These are phyloP conservation scores for Colletotrichum kahawae DNA, from an alignment of 2,329 filamentous ascomycete genomes.

Conservation along the genomic window DNA sequence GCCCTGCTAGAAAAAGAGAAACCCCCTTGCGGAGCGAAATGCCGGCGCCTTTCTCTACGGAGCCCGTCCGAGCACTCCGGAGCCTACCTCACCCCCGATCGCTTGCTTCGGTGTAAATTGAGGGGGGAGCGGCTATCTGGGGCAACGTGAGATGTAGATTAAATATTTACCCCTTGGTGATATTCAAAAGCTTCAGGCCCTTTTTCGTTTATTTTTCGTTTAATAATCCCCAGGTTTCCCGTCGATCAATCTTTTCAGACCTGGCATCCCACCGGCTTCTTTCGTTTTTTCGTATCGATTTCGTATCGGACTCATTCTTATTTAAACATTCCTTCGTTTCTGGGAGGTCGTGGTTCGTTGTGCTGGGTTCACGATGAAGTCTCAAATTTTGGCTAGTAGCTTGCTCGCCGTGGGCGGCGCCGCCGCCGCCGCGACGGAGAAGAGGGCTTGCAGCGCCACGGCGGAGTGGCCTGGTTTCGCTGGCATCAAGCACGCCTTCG, in stretches of 20 bases:
- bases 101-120: conserved; percentile 3
- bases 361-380: conserved; percentile 8
- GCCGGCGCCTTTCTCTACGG: background rate
- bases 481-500: conserved; percentile 44
- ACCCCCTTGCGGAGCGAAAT: background rate
- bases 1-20: background rate
- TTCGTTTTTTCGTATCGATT: background rate
- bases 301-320: background rate
- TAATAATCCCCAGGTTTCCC: background rate
- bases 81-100: background rate
- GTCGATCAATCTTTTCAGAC: background rate
- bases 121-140: background rate
- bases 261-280: background rate
- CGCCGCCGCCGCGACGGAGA: background rate
- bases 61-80: background rate
- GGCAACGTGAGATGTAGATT: conserved; percentile 5
- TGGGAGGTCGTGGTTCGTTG: background rate
- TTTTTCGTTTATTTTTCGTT: background rate
- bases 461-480: conserved; percentile 39
- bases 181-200: background rate
- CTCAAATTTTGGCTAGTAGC: background rate
- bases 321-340: background rate
- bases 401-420: background rate
- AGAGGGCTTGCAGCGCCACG: conserved; percentile 27
- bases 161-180: background rate